Evolutionary conservation across 2,329 filamentous ascomycete genomes (phyloP).

Genomic region (Pseudogymnoascus sp.): DNA sequence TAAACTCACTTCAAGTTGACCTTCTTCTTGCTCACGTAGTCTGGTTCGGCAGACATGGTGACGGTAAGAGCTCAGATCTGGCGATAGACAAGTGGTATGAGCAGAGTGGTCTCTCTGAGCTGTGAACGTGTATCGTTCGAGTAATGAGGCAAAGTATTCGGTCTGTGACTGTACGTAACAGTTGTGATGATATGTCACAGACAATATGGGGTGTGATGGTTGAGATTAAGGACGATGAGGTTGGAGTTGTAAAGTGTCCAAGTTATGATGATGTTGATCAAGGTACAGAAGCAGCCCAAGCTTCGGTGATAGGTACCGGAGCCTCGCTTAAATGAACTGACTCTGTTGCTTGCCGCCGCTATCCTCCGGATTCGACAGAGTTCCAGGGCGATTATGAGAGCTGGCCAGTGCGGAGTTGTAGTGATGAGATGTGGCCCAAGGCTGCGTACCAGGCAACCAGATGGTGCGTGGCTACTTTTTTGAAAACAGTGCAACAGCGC

Average conservation of each 20-base stretch:
- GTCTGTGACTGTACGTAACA: slow-evolving; percentile 9
- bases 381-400: slow-evolving; percentile 15
- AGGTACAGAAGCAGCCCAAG: slow-evolving; percentile 8
- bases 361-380: slow-evolving; percentile 10
- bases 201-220: slow-evolving; percentile 1
- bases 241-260: slow-evolving; percentile 9
- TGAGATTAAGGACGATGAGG: neutral
- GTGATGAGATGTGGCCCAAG: neutral
- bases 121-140: neutral
- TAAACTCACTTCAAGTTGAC: slow-evolving; percentile 67
- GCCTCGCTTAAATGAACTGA: slow-evolving; percentile 10
- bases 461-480: slow-evolving; percentile 5
- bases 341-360: slow-evolving; percentile 1
- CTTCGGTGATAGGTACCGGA: slow-evolving; percentile 9
- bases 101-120: neutral
- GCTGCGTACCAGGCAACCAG: neutral
- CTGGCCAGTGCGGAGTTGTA: slow-evolving; percentile 1
- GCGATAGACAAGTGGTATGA: slow-evolving; percentile 13
- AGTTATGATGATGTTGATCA: slow-evolving; percentile 10
- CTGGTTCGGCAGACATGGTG: slow-evolving; percentile 66
- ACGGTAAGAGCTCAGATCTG: slow-evolving; percentile 10
- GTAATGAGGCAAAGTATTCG: neutral
- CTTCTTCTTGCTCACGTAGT: slow-evolving; percentile 65
- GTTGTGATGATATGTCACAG: slow-evolving; percentile 7
- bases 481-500: neutral